Evolutionary conservation across 306 rosid genomes (phyloP).

Genomic region (Corylus avellana): DNA sequence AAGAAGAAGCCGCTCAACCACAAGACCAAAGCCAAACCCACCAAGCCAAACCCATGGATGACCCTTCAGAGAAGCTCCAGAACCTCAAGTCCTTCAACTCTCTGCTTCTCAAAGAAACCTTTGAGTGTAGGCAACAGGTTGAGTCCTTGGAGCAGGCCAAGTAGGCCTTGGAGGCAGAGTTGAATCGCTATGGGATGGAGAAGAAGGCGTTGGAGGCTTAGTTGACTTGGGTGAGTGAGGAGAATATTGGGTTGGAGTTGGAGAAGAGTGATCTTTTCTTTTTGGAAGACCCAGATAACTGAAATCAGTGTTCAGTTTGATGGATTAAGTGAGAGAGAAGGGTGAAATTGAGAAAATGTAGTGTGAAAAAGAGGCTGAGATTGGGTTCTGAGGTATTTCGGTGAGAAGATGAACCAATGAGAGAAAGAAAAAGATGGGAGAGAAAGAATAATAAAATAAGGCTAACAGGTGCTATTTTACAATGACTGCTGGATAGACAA

Average conservation of each 20-base stretch:
- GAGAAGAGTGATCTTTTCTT: constrained; percentile 40
- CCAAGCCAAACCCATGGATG: constrained; percentile 35
- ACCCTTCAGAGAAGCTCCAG: constrained; percentile 46
- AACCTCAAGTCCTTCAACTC: constrained; percentile 69
- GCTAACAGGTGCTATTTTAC: no score
- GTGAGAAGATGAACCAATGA: no score
- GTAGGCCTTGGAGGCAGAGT: constrained; percentile 33
- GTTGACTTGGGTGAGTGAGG: constrained; percentile 26
- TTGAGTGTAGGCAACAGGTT: constrained; percentile 46
- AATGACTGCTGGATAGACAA: no score
- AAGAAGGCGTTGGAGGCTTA: constrained; percentile 29
- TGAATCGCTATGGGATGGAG: constrained; percentile 29
- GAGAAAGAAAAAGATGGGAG: no score
- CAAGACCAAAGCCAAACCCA: neutral
- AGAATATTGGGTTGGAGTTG: constrained; percentile 34
- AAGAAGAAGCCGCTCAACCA: constrained; percentile 23
- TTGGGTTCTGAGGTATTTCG: constrained; percentile 1
- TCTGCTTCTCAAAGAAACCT: constrained; percentile 59
- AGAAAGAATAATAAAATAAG: no score
- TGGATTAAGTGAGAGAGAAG: constrained; percentile 26
- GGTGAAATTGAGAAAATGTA: constrained; percentile 32
- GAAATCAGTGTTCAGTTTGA: constrained; percentile 35
- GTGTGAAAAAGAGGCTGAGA: constrained; percentile 36
- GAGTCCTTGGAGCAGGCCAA: constrained; percentile 38
- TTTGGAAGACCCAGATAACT: constrained; percentile 34